Base-by-base conservation (phyloP, 805 yeast genomes). In the Komagataella pastoris region DNA sequence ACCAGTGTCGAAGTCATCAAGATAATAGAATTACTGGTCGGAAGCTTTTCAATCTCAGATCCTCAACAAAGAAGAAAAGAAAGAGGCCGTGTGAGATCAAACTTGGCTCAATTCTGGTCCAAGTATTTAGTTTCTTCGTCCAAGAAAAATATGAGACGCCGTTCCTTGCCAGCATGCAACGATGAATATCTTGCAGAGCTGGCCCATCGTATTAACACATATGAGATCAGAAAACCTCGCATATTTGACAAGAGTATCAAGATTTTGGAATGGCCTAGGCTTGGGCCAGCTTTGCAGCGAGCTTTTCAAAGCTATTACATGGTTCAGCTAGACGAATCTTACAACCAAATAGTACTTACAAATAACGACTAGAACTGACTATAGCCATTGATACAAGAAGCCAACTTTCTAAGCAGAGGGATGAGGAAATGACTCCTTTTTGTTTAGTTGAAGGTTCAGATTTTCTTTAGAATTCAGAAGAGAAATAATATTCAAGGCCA, bases 181-280 rank as follows among this genome's bases (percentile, higher is more conserved):
- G 40, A 30, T 10, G 14, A 70, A 54, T 71, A 69, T 57, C 66
- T 80, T 54, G 63, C 70, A 17, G 84, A 80, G 55, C 67, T 81
- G 54, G 85, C 85, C 2, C 77, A 77, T 54, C 68, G 86, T 60
- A 80, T 81, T 21, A 80, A 80, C 84, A 75, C 75, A 17, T 81
- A 81, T 61, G 79, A 76, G 53, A 65, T 70, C 30, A 71, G 85
- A 58, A 80, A 79, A 58, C 87, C 86, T 24, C 69, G 86, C 57
- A 85, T 85, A 1, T 80, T 81, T 63, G 85, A 81, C 59, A 81
- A 81, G 63, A 85, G 79, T 57, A 84, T 81, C 44, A 64, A 85
- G 47, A 80, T 81, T 47, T 62, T 81, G 55, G 70, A 74, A 52
- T 81, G 86, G n/a, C n/a, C n/a, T n/a, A n/a, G n/a, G n/a, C n/a